A percentile compares a stretch with the other conserved stretches of the same genome.
These are phyloP conservation scores for Lepidium africanum DNA, from an alignment of 345 rosid genomes.

Conservation along the genomic window DNA sequence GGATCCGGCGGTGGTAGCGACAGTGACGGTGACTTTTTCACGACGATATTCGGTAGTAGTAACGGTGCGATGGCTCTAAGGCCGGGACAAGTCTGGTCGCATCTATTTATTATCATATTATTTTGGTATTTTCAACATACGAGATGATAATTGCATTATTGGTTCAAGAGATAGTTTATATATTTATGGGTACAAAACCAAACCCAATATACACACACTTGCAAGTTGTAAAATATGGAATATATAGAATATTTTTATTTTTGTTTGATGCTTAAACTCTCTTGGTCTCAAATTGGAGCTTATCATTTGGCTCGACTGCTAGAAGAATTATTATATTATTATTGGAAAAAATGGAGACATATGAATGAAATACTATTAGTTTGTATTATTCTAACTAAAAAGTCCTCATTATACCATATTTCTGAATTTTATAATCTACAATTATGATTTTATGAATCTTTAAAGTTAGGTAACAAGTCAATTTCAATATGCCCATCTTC, in stretches of 20 bases:
- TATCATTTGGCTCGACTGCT: no score
- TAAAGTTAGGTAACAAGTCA: constrained; percentile 9
- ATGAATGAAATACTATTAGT: no score
- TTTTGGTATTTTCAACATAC: constrained; percentile 32
- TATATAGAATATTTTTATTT: constrained; percentile 2
- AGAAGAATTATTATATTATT: neutral
- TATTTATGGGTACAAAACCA: neutral
- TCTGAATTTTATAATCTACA: no score
- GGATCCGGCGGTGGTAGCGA: constrained; percentile 35
- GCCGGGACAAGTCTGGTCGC: constrained; percentile 13
- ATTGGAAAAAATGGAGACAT: neutral
- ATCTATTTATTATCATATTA: constrained; percentile 5
- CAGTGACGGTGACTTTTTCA: constrained; percentile 37
- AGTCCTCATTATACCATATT: no score
- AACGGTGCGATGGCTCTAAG: constrained; percentile 26
- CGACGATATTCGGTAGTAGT: constrained; percentile 69
- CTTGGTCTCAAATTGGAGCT: constrained; percentile 5
- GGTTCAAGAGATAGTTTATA: constrained; percentile 14
- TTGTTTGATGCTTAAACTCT: constrained; percentile 15
- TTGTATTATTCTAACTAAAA: no score
- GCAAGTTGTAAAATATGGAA: constrained; percentile 27
- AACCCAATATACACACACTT: neutral
- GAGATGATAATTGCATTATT: constrained; percentile 21
- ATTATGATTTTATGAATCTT: no score
- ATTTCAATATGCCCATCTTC: neutral